Evolutionary conservation across 495 filamentous ascomycete species (phyloP), one percentile per base, ranked within the genome.

Genomic region (Penicillium steckii): DNA sequence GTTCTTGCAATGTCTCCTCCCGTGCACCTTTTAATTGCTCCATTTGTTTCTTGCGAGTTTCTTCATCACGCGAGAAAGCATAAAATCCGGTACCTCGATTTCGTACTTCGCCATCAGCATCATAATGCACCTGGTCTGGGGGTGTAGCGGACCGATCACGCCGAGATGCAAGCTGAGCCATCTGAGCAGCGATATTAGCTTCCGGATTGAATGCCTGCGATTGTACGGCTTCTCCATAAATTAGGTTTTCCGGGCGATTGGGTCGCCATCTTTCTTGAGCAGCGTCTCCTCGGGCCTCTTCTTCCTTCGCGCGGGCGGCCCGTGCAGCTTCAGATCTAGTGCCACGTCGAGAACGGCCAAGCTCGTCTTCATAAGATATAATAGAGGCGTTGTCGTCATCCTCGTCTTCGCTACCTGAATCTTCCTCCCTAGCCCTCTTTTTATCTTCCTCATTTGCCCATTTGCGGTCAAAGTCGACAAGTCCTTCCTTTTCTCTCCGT

Each of bases 391-490:
- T 75, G 1, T 73, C 73, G 30, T 75, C 70, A 1, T 70, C 75
- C 5, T 66, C 68, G 0, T 64, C 65, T 0, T 70, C 65, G 1
- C 9, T 23, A 0, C 50, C 59, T 19, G 61, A 60, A 1, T 68
- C 73, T 12, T 73, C 70, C 15, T 75, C 29, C 62, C 55, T 52
- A 10, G 65, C 67, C 12, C 50, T 62, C 12, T 65, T 61, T 10
- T 74, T 72, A 9, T 69, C 68, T 38, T 83, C 65, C 32, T 70
- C 66, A 57, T 95, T 89, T 0, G 85, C 90, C 90, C 93, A 96
- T 69, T 97, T 98, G 37, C 84, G 76, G 69, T 97, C 92, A 63
- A 97, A 98, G 73, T 98, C 94, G 0, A 98, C 85, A 18, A 93
- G 71, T 8, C 69, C 81, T 60, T 79, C 80, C 44, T 70, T 68